phyloP scores from a whole-genome alignment of 2,329 filamentous ascomycete species.

The Fusarium guadeloupense region DNA sequence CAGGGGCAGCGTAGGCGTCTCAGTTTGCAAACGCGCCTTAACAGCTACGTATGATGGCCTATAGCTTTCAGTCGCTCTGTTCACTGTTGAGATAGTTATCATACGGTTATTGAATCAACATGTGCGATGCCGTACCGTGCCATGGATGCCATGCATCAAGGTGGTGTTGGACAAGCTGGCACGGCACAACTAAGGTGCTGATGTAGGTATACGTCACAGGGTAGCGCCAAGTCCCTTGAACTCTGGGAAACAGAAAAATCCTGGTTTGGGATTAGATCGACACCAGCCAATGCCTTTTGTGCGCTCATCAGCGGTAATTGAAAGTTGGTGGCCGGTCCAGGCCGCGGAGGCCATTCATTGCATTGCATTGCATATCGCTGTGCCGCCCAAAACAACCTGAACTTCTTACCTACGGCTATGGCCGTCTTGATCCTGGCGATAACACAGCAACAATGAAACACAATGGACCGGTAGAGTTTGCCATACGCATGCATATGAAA shows the following conservation, averaged over 20 bases:
- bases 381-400: no score
- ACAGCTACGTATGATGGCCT: not conserved
- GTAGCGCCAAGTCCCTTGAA: constrained; percentile 40
- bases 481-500: constrained; percentile 17
- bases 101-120: not conserved
- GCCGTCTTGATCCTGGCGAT: constrained; percentile 3
- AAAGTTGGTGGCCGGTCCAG: not conserved
- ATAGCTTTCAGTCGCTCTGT: not conserved
- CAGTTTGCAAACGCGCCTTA: not conserved
- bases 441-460: constrained; percentile 10
- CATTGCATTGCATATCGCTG: not conserved
- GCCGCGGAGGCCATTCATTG: constrained; percentile 6
- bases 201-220: constrained; percentile 39
- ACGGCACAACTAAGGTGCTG: constrained; percentile 29
- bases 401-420: no score
- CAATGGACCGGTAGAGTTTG: constrained; percentile 13
- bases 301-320: constrained; percentile 19
- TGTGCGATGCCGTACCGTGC: no score
- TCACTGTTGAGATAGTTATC: not conserved
- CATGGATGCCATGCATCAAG: no score
- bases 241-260: constrained; percentile 25
- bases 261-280: constrained; percentile 35
- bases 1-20: not conserved
- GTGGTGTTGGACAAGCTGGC: constrained; percentile 18
- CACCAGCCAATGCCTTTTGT: constrained; percentile 12